Evolutionary conservation across 345 rosid species (phyloP).

Genomic region (Kandelia obovata): DNA sequence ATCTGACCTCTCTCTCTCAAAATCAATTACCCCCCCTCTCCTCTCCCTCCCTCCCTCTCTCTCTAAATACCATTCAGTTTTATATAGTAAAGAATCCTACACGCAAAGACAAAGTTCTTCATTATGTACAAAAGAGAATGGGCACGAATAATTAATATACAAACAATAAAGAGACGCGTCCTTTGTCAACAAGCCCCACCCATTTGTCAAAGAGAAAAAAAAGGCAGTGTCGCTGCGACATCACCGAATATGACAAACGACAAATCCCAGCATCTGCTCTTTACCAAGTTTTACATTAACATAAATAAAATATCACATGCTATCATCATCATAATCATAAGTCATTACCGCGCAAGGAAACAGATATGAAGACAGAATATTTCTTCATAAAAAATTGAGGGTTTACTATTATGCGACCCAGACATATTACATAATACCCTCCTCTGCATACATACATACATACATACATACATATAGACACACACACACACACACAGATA

Average conservation of each 20-base stretch:
- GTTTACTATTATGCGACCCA: conserved; percentile 23
- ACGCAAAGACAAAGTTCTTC: conserved; percentile 1
- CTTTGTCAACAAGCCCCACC: conserved; percentile 14
- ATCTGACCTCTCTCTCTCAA: too few species aligned
- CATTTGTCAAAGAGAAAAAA: background rate
- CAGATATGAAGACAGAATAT: background rate
- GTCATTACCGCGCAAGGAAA: background rate
- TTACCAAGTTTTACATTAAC: too few species aligned
- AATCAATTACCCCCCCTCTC: too few species aligned
- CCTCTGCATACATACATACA: conserved; percentile 10
- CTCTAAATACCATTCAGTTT: too few species aligned
- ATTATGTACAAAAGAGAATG: conserved; percentile 10
- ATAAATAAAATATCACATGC: background rate
- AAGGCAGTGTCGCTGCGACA: too few species aligned
- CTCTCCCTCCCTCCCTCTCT: too few species aligned
- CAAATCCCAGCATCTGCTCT: background rate
- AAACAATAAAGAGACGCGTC: conserved; percentile 12
- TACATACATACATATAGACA: too few species aligned
- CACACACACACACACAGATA: too few species aligned
- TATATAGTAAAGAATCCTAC: background rate
- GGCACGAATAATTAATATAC: conserved; percentile 11
- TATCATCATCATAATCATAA: background rate
- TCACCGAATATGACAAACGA: background rate
- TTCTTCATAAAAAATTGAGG: conserved; percentile 19
- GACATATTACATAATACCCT: conserved; percentile 24